Conservation (phyloP, 768 basidiomycete genomes). For the Phlebiopsis flavidoalba region DNA sequence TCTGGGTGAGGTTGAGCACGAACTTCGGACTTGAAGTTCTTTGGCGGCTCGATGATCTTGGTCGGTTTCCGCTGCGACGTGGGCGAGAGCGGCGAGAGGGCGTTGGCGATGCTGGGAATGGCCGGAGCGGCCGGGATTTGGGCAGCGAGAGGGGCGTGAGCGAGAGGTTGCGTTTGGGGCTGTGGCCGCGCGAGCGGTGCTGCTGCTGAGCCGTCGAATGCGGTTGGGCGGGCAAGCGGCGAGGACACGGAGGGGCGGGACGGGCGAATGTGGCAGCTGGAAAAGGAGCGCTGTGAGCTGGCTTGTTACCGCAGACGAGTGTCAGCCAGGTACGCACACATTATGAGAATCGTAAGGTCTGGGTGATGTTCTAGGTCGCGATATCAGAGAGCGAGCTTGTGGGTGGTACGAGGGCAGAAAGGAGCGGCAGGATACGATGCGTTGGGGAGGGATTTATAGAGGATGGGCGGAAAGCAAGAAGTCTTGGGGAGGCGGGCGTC, state of each 20-base stretch:
- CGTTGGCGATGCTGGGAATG: conserved; percentile 61
- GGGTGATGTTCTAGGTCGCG: background rate
- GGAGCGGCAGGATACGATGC: background rate
- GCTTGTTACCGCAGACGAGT: background rate
- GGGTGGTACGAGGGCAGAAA: conserved; percentile 3
- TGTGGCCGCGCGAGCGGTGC: conserved; percentile 34
- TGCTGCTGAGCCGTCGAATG: conserved; percentile 27
- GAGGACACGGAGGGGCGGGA: conserved; percentile 44
- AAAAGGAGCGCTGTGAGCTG: background rate
- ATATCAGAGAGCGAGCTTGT: background rate
- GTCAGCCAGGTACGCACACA: conserved; percentile 4
- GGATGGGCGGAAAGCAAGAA: background rate
- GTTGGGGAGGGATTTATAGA: conserved; percentile 8
- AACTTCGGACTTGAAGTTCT: conserved; percentile 66
- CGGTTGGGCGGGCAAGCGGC: conserved; percentile 45
- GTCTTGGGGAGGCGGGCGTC: conserved; percentile 3
- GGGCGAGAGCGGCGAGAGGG: background rate
- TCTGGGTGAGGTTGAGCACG: conserved; percentile 77
- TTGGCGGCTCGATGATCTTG: conserved; percentile 78
- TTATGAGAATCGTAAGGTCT: background rate
- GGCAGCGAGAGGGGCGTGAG: conserved; percentile 45
- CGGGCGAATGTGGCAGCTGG: conserved; percentile 2
- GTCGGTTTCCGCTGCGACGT: conserved; percentile 41
- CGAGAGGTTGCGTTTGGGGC: conserved; percentile 2
- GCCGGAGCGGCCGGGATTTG: conserved; percentile 69